These are phyloP conservation scores for Balamuthia mandrillaris DNA, from an alignment of 208 protist genomes.

Conservation along the genomic window DNA sequence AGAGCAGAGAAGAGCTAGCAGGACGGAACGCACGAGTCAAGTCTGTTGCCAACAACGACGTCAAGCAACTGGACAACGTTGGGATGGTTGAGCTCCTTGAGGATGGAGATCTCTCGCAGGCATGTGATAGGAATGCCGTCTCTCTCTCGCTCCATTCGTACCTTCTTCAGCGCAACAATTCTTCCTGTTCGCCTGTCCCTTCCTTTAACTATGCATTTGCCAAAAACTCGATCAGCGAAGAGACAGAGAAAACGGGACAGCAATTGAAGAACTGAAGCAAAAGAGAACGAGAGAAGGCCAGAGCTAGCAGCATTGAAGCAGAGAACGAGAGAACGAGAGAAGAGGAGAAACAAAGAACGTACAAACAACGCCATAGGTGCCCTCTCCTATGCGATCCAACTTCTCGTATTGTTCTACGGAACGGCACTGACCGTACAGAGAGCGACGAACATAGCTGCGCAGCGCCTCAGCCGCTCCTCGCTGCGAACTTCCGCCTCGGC, in stretches of 20 bases:
- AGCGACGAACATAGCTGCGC: too few relatives aligned
- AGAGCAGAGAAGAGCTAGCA: too few relatives aligned
- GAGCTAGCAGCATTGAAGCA: too few relatives aligned
- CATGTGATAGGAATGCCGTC: slow-evolving; percentile 78
- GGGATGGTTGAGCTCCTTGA: slow-evolving; percentile 62
- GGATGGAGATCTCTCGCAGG: slow-evolving; percentile 71
- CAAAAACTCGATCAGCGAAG: too few relatives aligned
- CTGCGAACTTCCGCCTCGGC: too few relatives aligned
- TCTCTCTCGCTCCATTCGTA: slow-evolving; percentile 71
- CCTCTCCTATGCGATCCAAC: slow-evolving; percentile 87
- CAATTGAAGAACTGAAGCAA: too few relatives aligned
- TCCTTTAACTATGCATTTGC: not conserved
- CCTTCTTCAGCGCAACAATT: slow-evolving; percentile 73
- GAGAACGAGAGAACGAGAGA: not conserved
- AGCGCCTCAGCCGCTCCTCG: too few relatives aligned
- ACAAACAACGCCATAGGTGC: slow-evolving; percentile 94
- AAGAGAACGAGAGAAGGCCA: too few relatives aligned
- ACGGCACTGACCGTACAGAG: slow-evolving; percentile 48
- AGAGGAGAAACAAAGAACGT: not conserved
- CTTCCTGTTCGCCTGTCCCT: slow-evolving; percentile 58
- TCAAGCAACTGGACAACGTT: slow-evolving; percentile 69
- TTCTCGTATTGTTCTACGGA: slow-evolving; percentile 51
- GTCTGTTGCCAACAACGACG: slow-evolving; percentile 54
- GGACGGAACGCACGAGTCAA: too few relatives aligned
- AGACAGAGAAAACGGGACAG: too few relatives aligned